Evolutionary conservation across 1,284 basidiomycete species (phyloP), one percentile per base, ranked within the genome.

Genomic region (Moesziomyces antarcticus): DNA sequence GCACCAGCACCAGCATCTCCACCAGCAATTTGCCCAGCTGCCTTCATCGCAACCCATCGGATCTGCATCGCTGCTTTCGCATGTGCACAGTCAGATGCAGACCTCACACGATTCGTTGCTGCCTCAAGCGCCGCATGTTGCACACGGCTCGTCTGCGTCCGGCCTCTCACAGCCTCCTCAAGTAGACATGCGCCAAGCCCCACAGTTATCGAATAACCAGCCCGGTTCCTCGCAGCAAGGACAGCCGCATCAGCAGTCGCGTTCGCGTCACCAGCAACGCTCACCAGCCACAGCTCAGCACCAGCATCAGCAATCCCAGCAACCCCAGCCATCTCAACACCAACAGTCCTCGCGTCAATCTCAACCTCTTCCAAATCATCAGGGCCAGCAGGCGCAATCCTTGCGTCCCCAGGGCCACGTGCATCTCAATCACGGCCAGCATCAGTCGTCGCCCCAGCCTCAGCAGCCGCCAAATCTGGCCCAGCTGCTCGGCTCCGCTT

Each of bases 81-180:
- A 72, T 20, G 58, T 72, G 10, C 69, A 65, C 27, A 48, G 42
- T 22, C 63, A 66, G 25, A 51, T 72, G 22, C 68, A 61, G 51
- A 52, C 66, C 9, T 43, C 20, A 30, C 30, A 43, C 27, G 56
- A 60, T 21, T 18, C 22, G 6, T 37, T 64, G 20, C 53, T 60
- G 2, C 21, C 33, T 5, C 67, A 61, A 45, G 61, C 60, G 37
- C 13, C 48, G 14, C 60, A 45, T 21, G 48, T 40, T 13, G n/a
- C 60, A 20, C 51, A 61, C 18, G 44, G 47, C 4, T 16, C 37
- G 16, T 18, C 14, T 6, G 16, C 37, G 1, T 8, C 37, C 37
- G 18, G 18, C 14, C 41, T 55, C 4, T 37, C 46, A 9, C 56
- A 59, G 18, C 35, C 50, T 1, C 60, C 64, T 25, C 60, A 35